These are phyloP conservation scores for Crithidia bombi DNA, from an alignment of 208 protist genomes.

Conservation along the genomic window DNA sequence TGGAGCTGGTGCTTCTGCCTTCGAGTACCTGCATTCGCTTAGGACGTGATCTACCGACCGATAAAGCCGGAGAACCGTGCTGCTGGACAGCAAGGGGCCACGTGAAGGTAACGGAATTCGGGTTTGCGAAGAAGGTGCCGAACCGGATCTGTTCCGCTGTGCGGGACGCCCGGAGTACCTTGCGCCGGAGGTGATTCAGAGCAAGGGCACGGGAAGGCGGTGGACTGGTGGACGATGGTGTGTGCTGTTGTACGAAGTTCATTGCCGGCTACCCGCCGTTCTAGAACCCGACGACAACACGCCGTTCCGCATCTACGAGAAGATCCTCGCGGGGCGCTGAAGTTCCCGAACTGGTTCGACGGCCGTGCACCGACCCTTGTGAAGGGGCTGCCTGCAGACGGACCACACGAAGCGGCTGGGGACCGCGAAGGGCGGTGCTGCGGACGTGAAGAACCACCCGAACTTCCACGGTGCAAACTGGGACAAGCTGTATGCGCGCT, in stretches of 20 bases:
- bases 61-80: slow-evolving; percentile 99
- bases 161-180: slow-evolving; percentile 91
- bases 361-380: slow-evolving; percentile 81
- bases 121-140: slow-evolving; percentile 83
- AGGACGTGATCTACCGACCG: slow-evolving; percentile 95
- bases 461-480: slow-evolving; percentile 96
- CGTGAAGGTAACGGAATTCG: slow-evolving; percentile 90
- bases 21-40: slow-evolving; percentile 93
- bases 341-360: slow-evolving; percentile 89
- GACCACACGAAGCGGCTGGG: slow-evolving; percentile 91
- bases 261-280: slow-evolving; percentile 93
- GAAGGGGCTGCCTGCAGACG: slow-evolving; percentile 84
- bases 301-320: slow-evolving; percentile 88
- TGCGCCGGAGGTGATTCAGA: slow-evolving; percentile 93
- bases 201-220: slow-evolving; percentile 94
- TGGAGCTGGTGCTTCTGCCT: slow-evolving; percentile 90
- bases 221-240: slow-evolving; percentile 98
- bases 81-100: slow-evolving; percentile 92
- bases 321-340: slow-evolving; percentile 84
- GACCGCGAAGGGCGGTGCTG: slow-evolving; percentile 84
- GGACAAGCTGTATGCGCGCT: slow-evolving; percentile 79
- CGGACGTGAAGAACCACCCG: slow-evolving; percentile 95
- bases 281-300: slow-evolving; percentile 93
- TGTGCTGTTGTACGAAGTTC: slow-evolving; percentile 96
- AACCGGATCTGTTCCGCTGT: slow-evolving; percentile 89